Evolutionary conservation across 352 stramenopile genomes (phyloP).

Genomic region (Globisporangium solare): DNA sequence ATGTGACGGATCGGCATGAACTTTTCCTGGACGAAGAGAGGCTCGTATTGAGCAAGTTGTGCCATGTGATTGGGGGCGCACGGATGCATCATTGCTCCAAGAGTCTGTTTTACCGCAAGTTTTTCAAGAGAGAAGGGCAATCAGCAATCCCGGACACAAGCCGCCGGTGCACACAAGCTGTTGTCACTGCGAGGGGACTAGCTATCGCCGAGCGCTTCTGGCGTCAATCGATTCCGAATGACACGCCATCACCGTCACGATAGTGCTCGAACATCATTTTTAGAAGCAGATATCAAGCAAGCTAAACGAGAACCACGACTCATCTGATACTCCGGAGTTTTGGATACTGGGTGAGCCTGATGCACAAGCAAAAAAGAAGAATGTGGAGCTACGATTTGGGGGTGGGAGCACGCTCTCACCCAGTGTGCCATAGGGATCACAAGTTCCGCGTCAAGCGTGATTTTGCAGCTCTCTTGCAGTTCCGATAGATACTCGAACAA

Average conservation of each 20-base stretch:
- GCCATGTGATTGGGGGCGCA: constrained; percentile 7
- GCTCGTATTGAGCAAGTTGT: constrained; percentile 9
- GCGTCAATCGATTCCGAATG: neutral
- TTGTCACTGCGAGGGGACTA: neutral
- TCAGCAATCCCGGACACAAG: neutral
- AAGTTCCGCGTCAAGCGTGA: too few relatives aligned
- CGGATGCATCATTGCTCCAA: neutral
- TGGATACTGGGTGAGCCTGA: too few relatives aligned
- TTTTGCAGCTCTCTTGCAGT: too few relatives aligned
- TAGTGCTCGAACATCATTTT: neutral
- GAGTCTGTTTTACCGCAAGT: constrained; percentile 8
- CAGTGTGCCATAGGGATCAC: too few relatives aligned
- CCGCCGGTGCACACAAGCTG: neutral
- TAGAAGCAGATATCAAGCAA: too few relatives aligned
- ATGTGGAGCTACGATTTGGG: too few relatives aligned
- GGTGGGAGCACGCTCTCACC: too few relatives aligned
- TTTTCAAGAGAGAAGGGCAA: neutral
- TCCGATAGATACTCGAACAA: too few relatives aligned
- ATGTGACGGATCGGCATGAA: neutral
- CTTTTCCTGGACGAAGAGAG: constrained; percentile 8
- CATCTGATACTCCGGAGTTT: too few relatives aligned
- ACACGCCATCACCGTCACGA: neutral
- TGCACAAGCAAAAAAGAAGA: too few relatives aligned
- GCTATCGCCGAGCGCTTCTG: constrained; percentile 1
- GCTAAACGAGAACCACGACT: too few relatives aligned